Base-by-base conservation (phyloP, 306 rosid genomes). In the Elaeagnus macrophylla region DNA sequence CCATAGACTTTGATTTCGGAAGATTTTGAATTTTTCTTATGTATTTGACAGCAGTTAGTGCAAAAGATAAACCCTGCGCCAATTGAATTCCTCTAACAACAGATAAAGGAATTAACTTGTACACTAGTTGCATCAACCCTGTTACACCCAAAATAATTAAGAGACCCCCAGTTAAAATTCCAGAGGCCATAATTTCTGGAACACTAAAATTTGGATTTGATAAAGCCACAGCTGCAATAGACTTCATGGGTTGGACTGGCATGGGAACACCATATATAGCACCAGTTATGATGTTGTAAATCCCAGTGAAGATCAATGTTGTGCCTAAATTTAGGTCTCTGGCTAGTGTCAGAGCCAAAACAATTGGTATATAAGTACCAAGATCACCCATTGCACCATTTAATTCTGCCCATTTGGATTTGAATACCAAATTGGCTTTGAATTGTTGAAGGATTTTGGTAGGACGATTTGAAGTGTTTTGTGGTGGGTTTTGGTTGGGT, bases 191-290 rank as follows among this genome's bases (percentile, higher is more conserved):
- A 54, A 85, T 77, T 47, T 85, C 86, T 5, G 89, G 86, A 11
- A 82, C 59, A 6, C 66, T 66, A n/a, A 85, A 85, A 8, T 66
- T 7, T 17, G 80, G 7, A 14, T 73, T 77, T 5, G 89, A 52
- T 10, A 85, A 60, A 18, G 94, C 82, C 0, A 48, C 79, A 35
- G 86, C 89, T 2, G 88, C 89, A 18, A 85, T 81, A 36, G 89
- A 59, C 57, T 84, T 84, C 94, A 85, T 81, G 56, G 94, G 94
- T 41, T 85, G 94, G 36, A 85, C 94, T 1, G 89, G 94, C 94
- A 85, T 81, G 8, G 89, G 89, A 7, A 85, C 89, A 5, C 94
- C 94, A 6, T 85, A 81, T 3, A 85, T 53, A 32, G 79, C 76
- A 1, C 94, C 94, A 0, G 88, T 84, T 62, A 81, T 43, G 49